Percentiles rank a stretch among this genome's conserved stretches.
Evolutionary conservation across 129 eudicot genomes (phyloP).

Genomic region (Sambucus nigra): DNA sequence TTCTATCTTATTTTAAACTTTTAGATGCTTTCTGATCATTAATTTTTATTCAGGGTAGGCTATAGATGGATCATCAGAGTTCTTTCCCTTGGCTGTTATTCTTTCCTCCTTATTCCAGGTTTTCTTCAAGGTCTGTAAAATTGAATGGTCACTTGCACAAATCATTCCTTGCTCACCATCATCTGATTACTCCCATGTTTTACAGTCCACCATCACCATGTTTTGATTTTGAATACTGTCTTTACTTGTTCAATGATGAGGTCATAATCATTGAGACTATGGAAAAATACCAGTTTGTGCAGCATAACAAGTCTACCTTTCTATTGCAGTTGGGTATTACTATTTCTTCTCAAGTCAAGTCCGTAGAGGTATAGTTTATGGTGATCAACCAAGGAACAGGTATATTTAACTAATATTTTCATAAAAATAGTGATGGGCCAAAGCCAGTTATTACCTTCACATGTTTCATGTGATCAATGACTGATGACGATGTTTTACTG

Average conservation of each 20-base stretch:
- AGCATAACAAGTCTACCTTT: constrained; percentile 9
- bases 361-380: constrained; percentile 68
- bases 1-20: background rate
- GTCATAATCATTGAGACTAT: background rate
- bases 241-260: background rate
- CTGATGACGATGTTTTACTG: constrained; percentile 11
- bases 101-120: constrained; percentile 79
- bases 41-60: constrained; percentile 76
- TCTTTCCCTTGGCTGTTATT: constrained; percentile 75
- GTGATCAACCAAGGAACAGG: constrained; percentile 92
- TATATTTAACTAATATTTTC: constrained; percentile 16
- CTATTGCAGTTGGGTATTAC: constrained; percentile 68
- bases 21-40: constrained; percentile 17
- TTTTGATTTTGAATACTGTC: background rate
- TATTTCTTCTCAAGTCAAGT: constrained; percentile 67
- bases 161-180: constrained; percentile 18
- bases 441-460: background rate
- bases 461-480: background rate
- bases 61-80: constrained; percentile 65
- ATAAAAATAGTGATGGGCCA: no score
- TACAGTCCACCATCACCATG: constrained; percentile 1
- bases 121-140: constrained; percentile 76
- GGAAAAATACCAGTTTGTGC: background rate
- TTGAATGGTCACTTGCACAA: constrained; percentile 22
- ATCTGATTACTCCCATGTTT: constrained; percentile 4